Percentiles rank a stretch among this genome's conserved stretches.
Evolutionary conservation across 495 filamentous ascomycete species (phyloP).

Genomic region (Zalerion maritima): DNA sequence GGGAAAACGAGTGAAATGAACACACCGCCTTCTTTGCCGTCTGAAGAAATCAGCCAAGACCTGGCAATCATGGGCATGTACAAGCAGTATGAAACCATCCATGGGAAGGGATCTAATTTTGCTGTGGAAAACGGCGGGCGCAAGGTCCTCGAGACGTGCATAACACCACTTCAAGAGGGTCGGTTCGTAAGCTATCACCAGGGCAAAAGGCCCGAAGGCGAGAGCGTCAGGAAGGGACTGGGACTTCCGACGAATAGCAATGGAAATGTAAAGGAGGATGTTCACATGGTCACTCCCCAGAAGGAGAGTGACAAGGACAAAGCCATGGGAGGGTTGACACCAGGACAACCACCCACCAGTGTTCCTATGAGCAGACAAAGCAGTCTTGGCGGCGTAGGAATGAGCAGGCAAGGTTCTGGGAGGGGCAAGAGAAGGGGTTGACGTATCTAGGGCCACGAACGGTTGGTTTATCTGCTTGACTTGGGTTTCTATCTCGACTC

Average conservation of each 20-base stretch:
- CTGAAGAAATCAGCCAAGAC: conserved; percentile 46
- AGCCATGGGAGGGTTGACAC: conserved; percentile 6
- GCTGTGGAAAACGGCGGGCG: conserved; percentile 27
- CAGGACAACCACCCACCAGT: conserved; percentile 12
- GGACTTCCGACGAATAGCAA: conserved; percentile 20
- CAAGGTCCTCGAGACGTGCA: conserved; percentile 27
- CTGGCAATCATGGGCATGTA: conserved; percentile 39
- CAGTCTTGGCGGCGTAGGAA: conserved; percentile 31
- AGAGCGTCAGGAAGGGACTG: conserved; percentile 24
- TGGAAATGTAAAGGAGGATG: conserved; percentile 16
- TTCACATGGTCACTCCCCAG: conserved; percentile 14
- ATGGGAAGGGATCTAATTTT: conserved; percentile 30
- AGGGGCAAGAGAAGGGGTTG: conserved; percentile 19
- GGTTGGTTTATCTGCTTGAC: too few species aligned
- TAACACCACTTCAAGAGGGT: conserved; percentile 19
- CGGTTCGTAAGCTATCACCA: conserved; percentile 26
- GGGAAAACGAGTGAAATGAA: conserved; percentile 29
- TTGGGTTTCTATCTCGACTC: too few species aligned
- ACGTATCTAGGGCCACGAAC: conserved; percentile 2
- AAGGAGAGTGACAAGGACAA: conserved; percentile 1
- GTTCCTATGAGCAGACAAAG: conserved; percentile 35
- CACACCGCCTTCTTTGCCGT: conserved; percentile 35
- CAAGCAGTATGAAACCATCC: conserved; percentile 25
- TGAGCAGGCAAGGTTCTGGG: conserved; percentile 26
- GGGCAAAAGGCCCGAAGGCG: conserved; percentile 27